Conservation (phyloP, 805 yeast species). For the Candida khao-thaluensis region DNA sequence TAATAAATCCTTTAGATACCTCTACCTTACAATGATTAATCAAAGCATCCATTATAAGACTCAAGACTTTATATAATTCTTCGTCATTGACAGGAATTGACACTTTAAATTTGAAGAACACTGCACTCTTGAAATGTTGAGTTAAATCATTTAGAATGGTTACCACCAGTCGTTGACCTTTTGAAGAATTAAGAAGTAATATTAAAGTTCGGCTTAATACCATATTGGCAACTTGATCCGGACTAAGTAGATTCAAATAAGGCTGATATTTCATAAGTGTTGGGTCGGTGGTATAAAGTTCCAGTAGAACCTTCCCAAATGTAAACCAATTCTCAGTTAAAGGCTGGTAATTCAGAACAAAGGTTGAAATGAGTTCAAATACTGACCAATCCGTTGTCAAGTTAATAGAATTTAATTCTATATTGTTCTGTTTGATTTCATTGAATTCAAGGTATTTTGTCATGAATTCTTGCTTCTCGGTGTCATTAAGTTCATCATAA, state of each 20-base stretch:
- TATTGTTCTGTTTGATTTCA: conserved; percentile 24
- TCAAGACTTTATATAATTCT: conserved; percentile 10
- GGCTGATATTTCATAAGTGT: conserved; percentile 6
- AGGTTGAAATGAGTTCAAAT: not conserved
- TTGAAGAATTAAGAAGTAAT: not conserved
- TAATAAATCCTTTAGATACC: conserved; percentile 1
- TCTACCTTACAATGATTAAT: conserved; percentile 12
- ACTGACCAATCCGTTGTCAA: conserved; percentile 7
- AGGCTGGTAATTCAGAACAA: not conserved
- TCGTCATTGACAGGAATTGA: conserved; percentile 8
- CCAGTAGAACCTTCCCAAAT: not conserved
- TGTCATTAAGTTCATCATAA: conserved; percentile 16
- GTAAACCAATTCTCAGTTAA: conserved; percentile 3
- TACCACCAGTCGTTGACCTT: not conserved
- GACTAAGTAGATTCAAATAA: conserved; percentile 8
- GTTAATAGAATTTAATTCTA: conserved; percentile 24
- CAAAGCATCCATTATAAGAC: conserved; percentile 8
- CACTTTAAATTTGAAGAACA: not conserved
- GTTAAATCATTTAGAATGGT: not conserved
- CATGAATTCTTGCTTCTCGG: conserved; percentile 22
- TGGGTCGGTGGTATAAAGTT: conserved; percentile 5
- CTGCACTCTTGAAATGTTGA: not conserved
- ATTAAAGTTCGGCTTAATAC: not conserved
- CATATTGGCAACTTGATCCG: conserved; percentile 1
- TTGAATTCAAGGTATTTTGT: conserved; percentile 24